Base-by-base conservation (phyloP, 1,139 yeast genomes). In the Diutina catenulata region DNA sequence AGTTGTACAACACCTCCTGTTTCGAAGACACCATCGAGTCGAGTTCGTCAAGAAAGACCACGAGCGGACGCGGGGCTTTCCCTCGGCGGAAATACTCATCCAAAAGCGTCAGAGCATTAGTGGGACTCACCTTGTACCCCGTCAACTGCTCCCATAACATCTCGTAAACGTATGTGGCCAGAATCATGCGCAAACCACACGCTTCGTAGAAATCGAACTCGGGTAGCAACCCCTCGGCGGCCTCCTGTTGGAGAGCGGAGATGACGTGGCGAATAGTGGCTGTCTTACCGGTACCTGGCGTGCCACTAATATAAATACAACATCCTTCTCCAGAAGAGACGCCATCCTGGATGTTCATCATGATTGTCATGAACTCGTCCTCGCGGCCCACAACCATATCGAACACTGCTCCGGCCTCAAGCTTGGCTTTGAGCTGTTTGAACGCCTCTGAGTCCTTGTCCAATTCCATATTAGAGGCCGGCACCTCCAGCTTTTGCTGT, bases 231-330 rank as follows among this genome's bases (percentile, higher is more conserved):
- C 69, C 72, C 15, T 63, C 62, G 11, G 53, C 52, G 5, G 62
- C 62, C 8, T 69, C 56, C 23, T 60, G 68, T 43, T 62, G 67
- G 40, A 91, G 59, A 48, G 81, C 87, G 21, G 72, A 68, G 33
- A 93, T 70, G 0, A 83, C 97, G 49, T 87, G 95, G 41, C 94
- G 62, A 3, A 91, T 79, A 0, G 97, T 91, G 5, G 94, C 94
- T 0, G 99, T 91, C 54, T 91, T 91, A 11, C 99, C 99, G 4
- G 94, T 88, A 9, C 99, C 99, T 0, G 99, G 98, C 0, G 96
- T 87, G 2, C 99, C 99, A 56, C 95, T 84, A 5, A 91, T 77
- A 51, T 88, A 91, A 5, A 91, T 60, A 49, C 95, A 84, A 15
- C 91, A 74, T 0, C 98, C 97, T 1, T 80, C 71, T 35, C 74